Evolutionary conservation across 768 basidiomycete species (phyloP), one percentile per base, ranked within the genome.

Genomic region (Panellus pusillus): DNA sequence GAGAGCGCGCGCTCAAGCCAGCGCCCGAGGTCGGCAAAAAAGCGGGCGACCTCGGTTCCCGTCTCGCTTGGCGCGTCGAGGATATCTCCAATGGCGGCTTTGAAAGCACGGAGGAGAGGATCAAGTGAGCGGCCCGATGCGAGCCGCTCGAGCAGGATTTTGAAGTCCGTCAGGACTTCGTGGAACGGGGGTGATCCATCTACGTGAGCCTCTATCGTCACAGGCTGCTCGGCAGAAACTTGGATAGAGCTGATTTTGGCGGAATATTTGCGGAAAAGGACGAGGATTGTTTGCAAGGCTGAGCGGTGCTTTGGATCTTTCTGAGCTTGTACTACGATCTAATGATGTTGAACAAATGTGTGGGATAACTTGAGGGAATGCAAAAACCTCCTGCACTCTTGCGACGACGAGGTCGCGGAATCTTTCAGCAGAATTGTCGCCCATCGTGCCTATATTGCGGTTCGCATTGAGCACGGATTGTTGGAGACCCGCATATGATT

Each of bases 91-190:
- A 57, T 44, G 28, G 55, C 28, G 31, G 50, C 28, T n/a, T 56
- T 61, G 28, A 71, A 64, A 1, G 63, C 57, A 6, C 37, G 41
- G 4, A 73, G 40, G 9, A 74, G 53, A 0, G 64, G 63, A 32
- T 73, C 70, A 1, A 74, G 58, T 13, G 68, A 69, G 38, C 65
- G 66, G 1, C 69, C 65, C 9, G 66, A 66, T 1, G 65, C 71
- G 11, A 71, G 40, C 4, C 75, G 68, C 52, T 75, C 70, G 4
- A 74, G 43, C n/a, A 75, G 43, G 3, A 58, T 50, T 58, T 74
- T 73, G 9, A 70, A 39, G 42, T 73, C 68, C 7, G 52, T 31
- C 2, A 73, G 52, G 19, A 64, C 58, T 15, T 52, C 55, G 36
- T 61, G 43, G n/a, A 68, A 44, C 42, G 62, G 27, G 31, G 52